Evolutionary conservation across 2,329 filamentous ascomycete species (phyloP), one percentile per base, ranked within the genome.

Genomic region (Cladosporium sp.): DNA sequence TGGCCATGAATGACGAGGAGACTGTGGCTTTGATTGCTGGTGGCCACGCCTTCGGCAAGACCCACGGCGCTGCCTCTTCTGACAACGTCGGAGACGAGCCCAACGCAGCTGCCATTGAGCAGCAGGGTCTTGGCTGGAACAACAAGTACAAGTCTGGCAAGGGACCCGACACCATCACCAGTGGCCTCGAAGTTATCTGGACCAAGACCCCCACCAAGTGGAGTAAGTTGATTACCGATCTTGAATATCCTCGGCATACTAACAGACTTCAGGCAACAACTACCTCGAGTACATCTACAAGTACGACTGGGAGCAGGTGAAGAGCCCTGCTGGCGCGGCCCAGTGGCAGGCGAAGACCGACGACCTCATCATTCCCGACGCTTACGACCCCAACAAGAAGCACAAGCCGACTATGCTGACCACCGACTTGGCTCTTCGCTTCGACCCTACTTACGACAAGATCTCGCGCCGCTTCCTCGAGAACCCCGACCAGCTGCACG

Each of bases 1-100:
- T 91, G 86, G 86, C 83, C 55, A 90, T 91, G 87, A 82, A 88
- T 64, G 85, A 90, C 64, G 83, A 88, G 70, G 87, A 91, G 75
- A 91, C 87, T 0, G 86, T 88, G 48, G 86, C 87, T 12, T 73
- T 91, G 40, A 90, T 91, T 64, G 84, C 84, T 34, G 87, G 87
- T 64, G 87, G 87, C 34, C 87, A 91, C 75, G 78, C 82, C 20
- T 88, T 91, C 60, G 87, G 87, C 62, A 91, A 91, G 80, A 88
- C 86, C 0, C 87, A 91, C 69, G 87, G 87, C 60, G 86, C 87
- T 27, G 86, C 72, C 51, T 73, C 81, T 13, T 71, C 77, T 15
- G 77, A 79, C 56, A 78, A 88, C 60, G 77, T 89, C 43, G 85
- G 84, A 49, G 69, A 74, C 15, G 87, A 88, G 68, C 87, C 87